phyloP scores from a whole-genome alignment of 768 basidiomycete species.

The Mycena filopes region DNA sequence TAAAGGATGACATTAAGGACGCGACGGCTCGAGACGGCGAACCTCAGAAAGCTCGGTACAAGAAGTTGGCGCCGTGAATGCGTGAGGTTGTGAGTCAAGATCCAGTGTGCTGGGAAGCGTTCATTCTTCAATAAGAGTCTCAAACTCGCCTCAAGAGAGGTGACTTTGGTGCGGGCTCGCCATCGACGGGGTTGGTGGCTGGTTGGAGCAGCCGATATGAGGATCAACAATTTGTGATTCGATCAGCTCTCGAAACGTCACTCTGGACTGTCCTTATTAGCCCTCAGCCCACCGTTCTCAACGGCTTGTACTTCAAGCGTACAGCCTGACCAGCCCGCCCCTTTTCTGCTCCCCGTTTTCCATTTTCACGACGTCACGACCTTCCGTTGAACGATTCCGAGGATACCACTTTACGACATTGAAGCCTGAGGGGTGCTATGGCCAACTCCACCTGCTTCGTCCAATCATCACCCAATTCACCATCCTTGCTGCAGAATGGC shows the following conservation, averaged over 20 bases:
- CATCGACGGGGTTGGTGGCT: too few relatives aligned
- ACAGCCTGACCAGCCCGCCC: not conserved
- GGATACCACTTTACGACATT: conserved; percentile 13
- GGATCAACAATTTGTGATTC: too few relatives aligned
- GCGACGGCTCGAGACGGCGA: too few relatives aligned
- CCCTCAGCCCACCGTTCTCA: not conserved
- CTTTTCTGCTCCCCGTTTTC: not conserved
- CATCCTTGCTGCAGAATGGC: conserved; percentile 71
- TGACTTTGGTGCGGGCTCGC: too few relatives aligned
- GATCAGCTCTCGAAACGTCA: not conserved
- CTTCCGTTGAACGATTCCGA: not conserved
- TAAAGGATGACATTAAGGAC: not conserved
- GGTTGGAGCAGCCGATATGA: too few relatives aligned
- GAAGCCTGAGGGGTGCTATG: not conserved
- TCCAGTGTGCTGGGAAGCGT: too few relatives aligned
- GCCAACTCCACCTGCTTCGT: conserved; percentile 40
- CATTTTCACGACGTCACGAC: conserved; percentile 16
- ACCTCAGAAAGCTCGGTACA: not conserved
- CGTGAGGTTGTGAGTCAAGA: too few relatives aligned
- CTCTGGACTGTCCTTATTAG: not conserved
- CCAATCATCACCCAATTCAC: conserved; percentile 54
- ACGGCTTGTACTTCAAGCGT: conserved; percentile 19
- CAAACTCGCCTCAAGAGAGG: too few relatives aligned
- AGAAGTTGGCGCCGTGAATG: too few relatives aligned
- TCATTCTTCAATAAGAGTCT: too few relatives aligned